phyloP scores from a whole-genome alignment of 805 yeast genomes.

The Pichia paraexigua region DNA sequence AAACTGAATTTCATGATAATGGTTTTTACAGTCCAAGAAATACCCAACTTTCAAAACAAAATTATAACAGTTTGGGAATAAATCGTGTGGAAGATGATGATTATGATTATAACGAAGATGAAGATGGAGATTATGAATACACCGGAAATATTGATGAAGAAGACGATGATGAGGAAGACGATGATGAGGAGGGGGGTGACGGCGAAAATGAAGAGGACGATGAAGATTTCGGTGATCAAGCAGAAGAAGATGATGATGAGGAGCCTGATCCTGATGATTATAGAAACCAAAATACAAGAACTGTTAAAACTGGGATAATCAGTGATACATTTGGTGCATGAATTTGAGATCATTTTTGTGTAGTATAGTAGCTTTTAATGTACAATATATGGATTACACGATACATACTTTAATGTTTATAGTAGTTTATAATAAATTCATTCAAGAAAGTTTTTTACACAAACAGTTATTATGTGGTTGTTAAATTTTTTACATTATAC shows the following conservation, averaged over 20 bases:
- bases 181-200: constrained; percentile 1
- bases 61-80: background rate
- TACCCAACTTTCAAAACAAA: background rate
- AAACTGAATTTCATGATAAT: background rate
- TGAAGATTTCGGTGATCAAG: background rate
- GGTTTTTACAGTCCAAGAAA: background rate
- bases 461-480: too few species aligned
- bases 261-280: background rate
- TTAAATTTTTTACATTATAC: too few species aligned
- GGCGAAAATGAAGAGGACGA: constrained; percentile 4
- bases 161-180: background rate
- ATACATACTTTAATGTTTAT: too few species aligned
- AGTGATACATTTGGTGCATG: background rate
- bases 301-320: background rate
- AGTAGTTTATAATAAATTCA: too few species aligned
- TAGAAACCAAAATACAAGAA: background rate
- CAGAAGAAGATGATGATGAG: background rate
- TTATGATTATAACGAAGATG: constrained; percentile 4
- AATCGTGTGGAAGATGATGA: background rate
- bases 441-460: too few species aligned
- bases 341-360: background rate
- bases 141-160: background rate
- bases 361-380: background rate
- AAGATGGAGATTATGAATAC: background rate
- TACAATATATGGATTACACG: too few species aligned